A percentile compares a stretch with the other conserved stretches of the same genome.
Evolutionary conservation across 2,329 filamentous ascomycete genomes (phyloP).

Genomic region (Cucurbitaria berberidis): DNA sequence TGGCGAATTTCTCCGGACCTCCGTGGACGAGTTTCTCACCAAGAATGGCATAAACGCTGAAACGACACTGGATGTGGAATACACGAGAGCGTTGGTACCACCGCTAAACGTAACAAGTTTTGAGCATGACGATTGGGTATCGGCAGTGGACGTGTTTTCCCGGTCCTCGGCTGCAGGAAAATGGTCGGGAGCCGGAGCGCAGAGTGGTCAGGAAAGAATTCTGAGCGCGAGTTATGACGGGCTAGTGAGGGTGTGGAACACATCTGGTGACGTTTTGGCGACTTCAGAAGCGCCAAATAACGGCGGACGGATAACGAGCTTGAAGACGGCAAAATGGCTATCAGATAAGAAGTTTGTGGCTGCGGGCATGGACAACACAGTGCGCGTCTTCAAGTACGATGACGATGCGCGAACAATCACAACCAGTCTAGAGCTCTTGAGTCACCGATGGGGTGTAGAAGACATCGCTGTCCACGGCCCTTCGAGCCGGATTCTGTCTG

Average conservation of each 20-base stretch:
- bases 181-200: conserved; percentile 59
- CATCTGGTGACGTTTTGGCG: conserved; percentile 82
- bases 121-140: conserved; percentile 97
- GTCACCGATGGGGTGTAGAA: conserved; percentile 77
- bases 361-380: conserved; percentile 80
- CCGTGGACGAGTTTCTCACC: conserved; percentile 87
- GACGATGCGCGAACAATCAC: conserved; percentile 70
- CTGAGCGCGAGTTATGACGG: conserved; percentile 96
- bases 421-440: conserved; percentile 80
- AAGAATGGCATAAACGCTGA: conserved; percentile 88
- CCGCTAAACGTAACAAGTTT: conserved; percentile 90
- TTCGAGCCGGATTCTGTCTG: conserved; percentile 80
- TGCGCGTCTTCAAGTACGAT: conserved; percentile 88
- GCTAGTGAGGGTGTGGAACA: conserved; percentile 83
- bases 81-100: conserved; percentile 88
- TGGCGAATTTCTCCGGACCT: conserved; percentile 86
- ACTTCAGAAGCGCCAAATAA: conserved; percentile 70
- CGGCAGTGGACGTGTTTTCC: conserved; percentile 81
- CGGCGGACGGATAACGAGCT: conserved; percentile 71
- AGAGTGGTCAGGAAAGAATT: conserved; percentile 70
- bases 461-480: conserved; percentile 74
- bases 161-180: conserved; percentile 65
- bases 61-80: conserved; percentile 85
- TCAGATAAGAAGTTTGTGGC: conserved; percentile 80
- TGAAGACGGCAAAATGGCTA: conserved; percentile 82